Evolutionary conservation across 169 alveolate species (phyloP).

Genomic region (Eimeria maxima): DNA sequence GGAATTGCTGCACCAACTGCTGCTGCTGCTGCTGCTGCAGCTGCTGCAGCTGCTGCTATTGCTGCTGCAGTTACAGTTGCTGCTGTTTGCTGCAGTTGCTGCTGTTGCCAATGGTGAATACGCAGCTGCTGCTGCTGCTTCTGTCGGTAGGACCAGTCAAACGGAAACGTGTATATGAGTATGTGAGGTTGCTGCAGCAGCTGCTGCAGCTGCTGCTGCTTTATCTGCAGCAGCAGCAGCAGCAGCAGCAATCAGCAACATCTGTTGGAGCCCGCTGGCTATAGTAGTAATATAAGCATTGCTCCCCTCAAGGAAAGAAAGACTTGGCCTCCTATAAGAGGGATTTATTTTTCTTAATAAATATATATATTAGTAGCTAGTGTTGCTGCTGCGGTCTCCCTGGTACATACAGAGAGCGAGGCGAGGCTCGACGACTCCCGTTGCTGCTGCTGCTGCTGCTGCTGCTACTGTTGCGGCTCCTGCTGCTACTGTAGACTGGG

Average conservation of each 20-base stretch:
- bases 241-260: constrained; percentile 6
- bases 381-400: constrained; percentile 13
- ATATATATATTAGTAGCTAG: background rate
- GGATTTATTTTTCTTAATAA: background rate
- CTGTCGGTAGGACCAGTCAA: too few relatives aligned
- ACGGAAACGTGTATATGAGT: background rate
- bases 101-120: too few relatives aligned
- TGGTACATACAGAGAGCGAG: background rate
- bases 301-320: too few relatives aligned
- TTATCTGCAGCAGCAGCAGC: background rate
- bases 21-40: constrained; percentile 3
- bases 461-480: constrained; percentile 1
- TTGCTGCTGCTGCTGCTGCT: constrained; percentile 9
- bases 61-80: background rate
- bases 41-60: background rate
- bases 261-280: background rate
- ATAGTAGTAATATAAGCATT: too few relatives aligned
- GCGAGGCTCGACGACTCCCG: constrained; percentile 6
- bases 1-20: background rate
- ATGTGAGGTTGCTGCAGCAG: background rate
- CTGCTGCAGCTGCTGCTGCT: constrained; percentile 12
- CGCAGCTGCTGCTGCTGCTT: too few relatives aligned
- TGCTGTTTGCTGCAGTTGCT: too few relatives aligned
- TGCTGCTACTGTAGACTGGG: too few relatives aligned
- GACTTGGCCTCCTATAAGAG: background rate